Conservation (phyloP, 371 early-diverging fungal species). For the Batrachochytrium dendrobatidis region DNA sequence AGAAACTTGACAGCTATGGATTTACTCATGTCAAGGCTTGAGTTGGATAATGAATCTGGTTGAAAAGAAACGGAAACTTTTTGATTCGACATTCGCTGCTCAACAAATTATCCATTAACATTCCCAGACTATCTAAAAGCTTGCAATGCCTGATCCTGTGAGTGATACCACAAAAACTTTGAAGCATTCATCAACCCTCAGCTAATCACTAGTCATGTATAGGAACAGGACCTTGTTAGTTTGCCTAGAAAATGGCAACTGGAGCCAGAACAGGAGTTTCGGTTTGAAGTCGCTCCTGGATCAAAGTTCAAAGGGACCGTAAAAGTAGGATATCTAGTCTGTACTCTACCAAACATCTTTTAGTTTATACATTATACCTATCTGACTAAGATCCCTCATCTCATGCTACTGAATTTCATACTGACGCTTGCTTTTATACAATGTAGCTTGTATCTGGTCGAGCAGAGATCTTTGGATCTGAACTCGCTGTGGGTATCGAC, state of each 20-base stretch:
- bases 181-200: too few relatives aligned
- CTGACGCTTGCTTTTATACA: conserved; percentile 5
- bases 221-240: neutral
- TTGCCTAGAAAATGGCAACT: conserved; percentile 22
- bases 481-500: conserved; percentile 64
- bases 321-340: conserved; percentile 44
- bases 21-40: neutral
- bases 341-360: neutral
- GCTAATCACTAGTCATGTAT: neutral
- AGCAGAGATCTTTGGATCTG: conserved; percentile 84
- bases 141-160: too few relatives aligned
- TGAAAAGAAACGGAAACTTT: too few relatives aligned
- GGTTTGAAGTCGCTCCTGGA: conserved; percentile 60
- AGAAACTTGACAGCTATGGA: conserved; percentile 36
- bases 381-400: neutral
- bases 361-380: neutral
- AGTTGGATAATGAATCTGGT: too few relatives aligned
- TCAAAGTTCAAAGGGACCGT: conserved; percentile 29
- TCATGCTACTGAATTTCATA: neutral
- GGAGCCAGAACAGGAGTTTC: conserved; percentile 59
- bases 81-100: too few relatives aligned
- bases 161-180: too few relatives aligned
- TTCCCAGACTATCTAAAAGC: too few relatives aligned
- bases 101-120: too few relatives aligned
- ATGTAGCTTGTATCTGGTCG: conserved; percentile 68